Evolutionary conservation across 768 basidiomycete genomes (phyloP).

Genomic region (Mycena albidolilacea): DNA sequence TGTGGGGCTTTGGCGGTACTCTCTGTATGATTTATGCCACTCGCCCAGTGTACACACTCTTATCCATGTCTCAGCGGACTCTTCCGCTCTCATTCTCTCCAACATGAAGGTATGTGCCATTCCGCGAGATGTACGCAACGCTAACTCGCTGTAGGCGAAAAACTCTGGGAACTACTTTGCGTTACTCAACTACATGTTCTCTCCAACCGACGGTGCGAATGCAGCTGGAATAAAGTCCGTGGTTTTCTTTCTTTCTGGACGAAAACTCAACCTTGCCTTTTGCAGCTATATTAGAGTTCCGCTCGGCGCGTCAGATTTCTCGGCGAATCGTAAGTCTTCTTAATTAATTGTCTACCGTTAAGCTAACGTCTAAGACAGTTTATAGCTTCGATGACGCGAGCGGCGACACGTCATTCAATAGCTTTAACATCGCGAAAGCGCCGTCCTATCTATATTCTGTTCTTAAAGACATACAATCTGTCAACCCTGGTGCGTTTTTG

Average conservation of each 20-base stretch:
- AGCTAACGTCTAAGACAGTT: slow-evolving; percentile 48
- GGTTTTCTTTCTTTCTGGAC: background rate
- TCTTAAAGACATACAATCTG: slow-evolving; percentile 72
- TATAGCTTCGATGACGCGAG: slow-evolving; percentile 78
- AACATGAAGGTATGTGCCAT: slow-evolving; percentile 70
- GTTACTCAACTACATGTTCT: slow-evolving; percentile 72
- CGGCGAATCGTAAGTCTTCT: slow-evolving; percentile 61
- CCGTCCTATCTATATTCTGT: slow-evolving; percentile 77
- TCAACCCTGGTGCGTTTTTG: slow-evolving; percentile 54
- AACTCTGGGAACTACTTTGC: slow-evolving; percentile 70
- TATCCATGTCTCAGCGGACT: slow-evolving; percentile 68
- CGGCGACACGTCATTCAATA: slow-evolving; percentile 70
- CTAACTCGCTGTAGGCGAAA: slow-evolving; percentile 54
- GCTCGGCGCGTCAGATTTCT: slow-evolving; percentile 84
- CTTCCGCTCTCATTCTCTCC: slow-evolving; percentile 72
- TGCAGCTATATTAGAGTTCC: slow-evolving; percentile 62
- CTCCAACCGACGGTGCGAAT: slow-evolving; percentile 71
- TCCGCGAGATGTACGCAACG: too few species aligned
- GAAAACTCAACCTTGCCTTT: background rate
- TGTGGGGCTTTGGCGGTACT: slow-evolving; percentile 77
- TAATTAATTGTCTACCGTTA: background rate
- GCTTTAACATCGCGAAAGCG: slow-evolving; percentile 70
- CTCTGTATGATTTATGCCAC: slow-evolving; percentile 63
- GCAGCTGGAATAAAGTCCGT: slow-evolving; percentile 79
- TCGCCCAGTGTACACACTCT: slow-evolving; percentile 8